These are phyloP conservation scores for Microthyrium microscopicum DNA, from an alignment of 2,329 filamentous ascomycete species.

Conservation along the genomic window DNA sequence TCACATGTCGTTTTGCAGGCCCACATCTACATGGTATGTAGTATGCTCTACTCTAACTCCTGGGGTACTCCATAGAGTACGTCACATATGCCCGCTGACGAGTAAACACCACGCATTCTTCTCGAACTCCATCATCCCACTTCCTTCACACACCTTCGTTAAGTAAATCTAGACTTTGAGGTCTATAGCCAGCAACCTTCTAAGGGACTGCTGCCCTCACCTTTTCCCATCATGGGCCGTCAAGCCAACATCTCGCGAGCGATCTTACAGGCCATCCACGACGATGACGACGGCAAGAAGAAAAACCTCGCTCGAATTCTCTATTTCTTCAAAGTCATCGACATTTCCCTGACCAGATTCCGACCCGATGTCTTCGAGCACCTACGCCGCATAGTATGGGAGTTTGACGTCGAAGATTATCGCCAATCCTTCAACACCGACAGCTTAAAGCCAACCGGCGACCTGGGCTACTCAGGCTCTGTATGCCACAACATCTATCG, in stretches of 20 bases:
- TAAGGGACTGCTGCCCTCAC: too few species aligned
- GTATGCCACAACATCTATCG: constrained; percentile 18
- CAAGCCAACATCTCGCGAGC: constrained; percentile 25
- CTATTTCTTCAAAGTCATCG: constrained; percentile 37
- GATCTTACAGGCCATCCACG: constrained; percentile 22
- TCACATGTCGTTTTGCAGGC: too few species aligned
- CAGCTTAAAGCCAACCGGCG: constrained; percentile 40
- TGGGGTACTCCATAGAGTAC: too few species aligned
- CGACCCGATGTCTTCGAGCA: constrained; percentile 32
- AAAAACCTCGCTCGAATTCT: constrained; percentile 28
- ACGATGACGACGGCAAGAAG: constrained; percentile 12
- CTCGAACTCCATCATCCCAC: too few species aligned
- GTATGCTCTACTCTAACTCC: too few species aligned
- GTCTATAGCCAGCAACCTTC: too few species aligned
- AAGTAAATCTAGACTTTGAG: too few species aligned
- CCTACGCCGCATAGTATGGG: constrained; percentile 35
- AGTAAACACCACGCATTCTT: too few species aligned
- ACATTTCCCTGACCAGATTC: constrained; percentile 31
- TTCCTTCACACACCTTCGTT: too few species aligned
- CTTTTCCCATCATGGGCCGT: constrained; percentile 4
- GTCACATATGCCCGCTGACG: too few species aligned
- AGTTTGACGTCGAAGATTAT: constrained; percentile 38
- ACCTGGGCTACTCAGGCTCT: constrained; percentile 59
- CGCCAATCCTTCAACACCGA: constrained; percentile 29
- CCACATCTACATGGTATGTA: too few species aligned